A percentile compares a stretch with the other conserved stretches of the same genome.
Conservation (phyloP, 148 eudicot species). For the Chenopodium berlandieri region DNA sequence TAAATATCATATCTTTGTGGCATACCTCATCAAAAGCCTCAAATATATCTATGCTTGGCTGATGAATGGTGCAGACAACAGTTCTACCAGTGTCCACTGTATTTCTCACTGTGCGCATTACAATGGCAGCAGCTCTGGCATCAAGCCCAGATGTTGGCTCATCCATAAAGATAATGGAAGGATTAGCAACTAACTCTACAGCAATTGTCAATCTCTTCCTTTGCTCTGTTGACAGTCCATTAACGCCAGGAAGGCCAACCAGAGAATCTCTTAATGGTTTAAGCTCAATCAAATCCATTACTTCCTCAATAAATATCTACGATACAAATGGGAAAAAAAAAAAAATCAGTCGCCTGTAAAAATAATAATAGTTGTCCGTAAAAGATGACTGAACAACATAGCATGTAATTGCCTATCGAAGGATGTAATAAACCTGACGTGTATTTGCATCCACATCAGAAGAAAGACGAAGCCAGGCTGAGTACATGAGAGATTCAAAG, state of each 20-base stretch:
- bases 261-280: conserved; percentile 54
- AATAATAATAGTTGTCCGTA: not conserved
- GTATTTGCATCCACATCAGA: conserved; percentile 41
- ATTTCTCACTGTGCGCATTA: conserved; percentile 81
- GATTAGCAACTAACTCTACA: conserved; percentile 79
- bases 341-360: not conserved
- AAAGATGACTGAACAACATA: not conserved
- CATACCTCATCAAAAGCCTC: conserved; percentile 87
- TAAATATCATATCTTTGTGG: not conserved
- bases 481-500: conserved; percentile 64
- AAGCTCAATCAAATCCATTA: conserved; percentile 72
- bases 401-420: not conserved
- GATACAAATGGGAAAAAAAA: not conserved
- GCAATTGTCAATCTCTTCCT: conserved; percentile 79
- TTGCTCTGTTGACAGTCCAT: conserved; percentile 76
- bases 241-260: conserved; percentile 73
- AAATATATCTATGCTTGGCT: conserved; percentile 87
- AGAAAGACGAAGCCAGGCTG: conserved; percentile 77
- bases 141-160: conserved; percentile 97
- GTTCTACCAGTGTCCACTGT: conserved; percentile 86
- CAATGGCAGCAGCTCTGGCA: conserved; percentile 96
- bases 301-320: conserved; percentile 65
- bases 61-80: conserved; percentile 89
- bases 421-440: conserved; percentile 37
- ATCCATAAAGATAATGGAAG: conserved; percentile 90